Evolutionary conservation across 2,329 filamentous ascomycete genomes (phyloP).

Genomic region (Ophiostoma populinum): DNA sequence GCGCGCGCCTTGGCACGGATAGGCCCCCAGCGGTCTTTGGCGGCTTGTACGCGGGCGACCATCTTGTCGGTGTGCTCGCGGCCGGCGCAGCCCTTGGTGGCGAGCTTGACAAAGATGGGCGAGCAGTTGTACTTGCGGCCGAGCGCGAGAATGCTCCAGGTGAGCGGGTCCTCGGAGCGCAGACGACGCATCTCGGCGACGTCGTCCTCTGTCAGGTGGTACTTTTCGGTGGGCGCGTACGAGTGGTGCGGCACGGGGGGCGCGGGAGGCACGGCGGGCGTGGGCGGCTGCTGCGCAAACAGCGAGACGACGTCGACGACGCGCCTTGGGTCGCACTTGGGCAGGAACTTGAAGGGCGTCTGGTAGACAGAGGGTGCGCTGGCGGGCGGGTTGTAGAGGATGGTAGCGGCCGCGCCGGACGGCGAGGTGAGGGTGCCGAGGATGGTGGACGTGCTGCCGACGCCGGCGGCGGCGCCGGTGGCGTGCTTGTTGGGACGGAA

Average conservation of each 20-base stretch:
- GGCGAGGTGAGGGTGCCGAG: background rate
- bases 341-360: conserved; percentile 51
- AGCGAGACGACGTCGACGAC: conserved; percentile 29
- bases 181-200: conserved; percentile 43
- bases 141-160: conserved; percentile 36
- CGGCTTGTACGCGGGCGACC: conserved; percentile 27
- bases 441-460: conserved; percentile 2
- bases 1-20: conserved; percentile 35
- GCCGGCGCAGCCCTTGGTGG: conserved; percentile 26
- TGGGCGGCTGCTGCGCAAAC: conserved; percentile 13
- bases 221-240: conserved; percentile 12
- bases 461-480: background rate
- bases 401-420: conserved; percentile 19
- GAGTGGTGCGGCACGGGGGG: conserved; percentile 1
- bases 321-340: conserved; percentile 35
- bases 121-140: conserved; percentile 39
- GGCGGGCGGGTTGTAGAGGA: conserved; percentile 32
- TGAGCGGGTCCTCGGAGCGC: conserved; percentile 32
- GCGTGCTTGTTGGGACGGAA: conserved; percentile 13
- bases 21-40: conserved; percentile 39
- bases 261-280: background rate
- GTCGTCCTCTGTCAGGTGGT: conserved; percentile 37
- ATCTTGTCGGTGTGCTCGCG: conserved; percentile 28
- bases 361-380: conserved; percentile 36
- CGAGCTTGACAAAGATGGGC: conserved; percentile 39